Percentiles rank a stretch among this genome's conserved stretches.
Evolutionary conservation across 2,329 filamentous ascomycete species (phyloP).

Genomic region (Xylariaceae sp.): DNA sequence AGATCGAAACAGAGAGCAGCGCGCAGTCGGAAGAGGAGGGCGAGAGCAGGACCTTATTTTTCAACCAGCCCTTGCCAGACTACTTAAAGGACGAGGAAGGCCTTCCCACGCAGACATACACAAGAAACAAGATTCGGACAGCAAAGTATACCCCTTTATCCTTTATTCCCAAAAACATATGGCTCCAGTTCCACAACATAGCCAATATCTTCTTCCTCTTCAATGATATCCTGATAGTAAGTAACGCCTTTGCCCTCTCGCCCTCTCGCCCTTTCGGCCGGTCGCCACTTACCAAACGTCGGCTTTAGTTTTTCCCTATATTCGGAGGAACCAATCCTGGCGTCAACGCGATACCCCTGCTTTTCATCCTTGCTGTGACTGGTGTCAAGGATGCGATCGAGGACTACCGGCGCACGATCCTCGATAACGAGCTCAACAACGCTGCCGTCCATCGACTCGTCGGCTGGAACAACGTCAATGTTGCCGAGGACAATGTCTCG

Average conservation of each 20-base stretch:
- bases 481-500: slow-evolving; percentile 78
- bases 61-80: slow-evolving; percentile 76
- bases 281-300: slow-evolving; percentile 7
- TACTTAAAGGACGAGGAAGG: slow-evolving; percentile 77
- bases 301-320: slow-evolving; percentile 79
- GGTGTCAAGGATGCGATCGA: slow-evolving; percentile 93
- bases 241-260: slow-evolving; percentile 34
- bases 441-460: slow-evolving; percentile 85
- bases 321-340: slow-evolving; percentile 90
- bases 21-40: slow-evolving; percentile 35
- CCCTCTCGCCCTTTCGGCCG: too few species aligned
- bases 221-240: slow-evolving; percentile 86
- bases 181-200: slow-evolving; percentile 97
- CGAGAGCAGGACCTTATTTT: slow-evolving; percentile 62
- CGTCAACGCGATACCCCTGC: slow-evolving; percentile 82
- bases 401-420: slow-evolving; percentile 84
- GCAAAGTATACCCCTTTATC: slow-evolving; percentile 95
- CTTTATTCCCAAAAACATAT: slow-evolving; percentile 94
- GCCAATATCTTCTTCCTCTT: slow-evolving; percentile 99
- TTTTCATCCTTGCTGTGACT: slow-evolving; percentile 84
- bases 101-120: slow-evolving; percentile 61
- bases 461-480: slow-evolving; percentile 91
- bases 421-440: slow-evolving; percentile 94
- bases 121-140: slow-evolving; percentile 94
- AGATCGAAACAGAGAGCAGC: slow-evolving; percentile 33